Base-by-base conservation (phyloP, 352 stramenopile genomes). In the Globisporangium parvum region DNA sequence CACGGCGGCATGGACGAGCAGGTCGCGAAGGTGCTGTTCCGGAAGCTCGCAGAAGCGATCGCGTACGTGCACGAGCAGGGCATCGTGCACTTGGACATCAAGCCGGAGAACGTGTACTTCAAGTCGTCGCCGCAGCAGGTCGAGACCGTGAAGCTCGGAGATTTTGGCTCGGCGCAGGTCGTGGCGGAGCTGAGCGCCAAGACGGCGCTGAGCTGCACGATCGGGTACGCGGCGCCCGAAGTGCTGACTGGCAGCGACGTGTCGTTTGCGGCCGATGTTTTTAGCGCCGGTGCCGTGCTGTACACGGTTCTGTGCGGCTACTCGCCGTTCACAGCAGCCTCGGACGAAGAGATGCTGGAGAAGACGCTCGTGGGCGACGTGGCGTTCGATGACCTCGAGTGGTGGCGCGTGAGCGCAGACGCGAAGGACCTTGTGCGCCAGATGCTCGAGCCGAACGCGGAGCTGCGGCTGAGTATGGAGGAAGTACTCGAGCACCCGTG, bases 91-190 rank as follows among this genome's bases (percentile, higher is more conserved):
- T 47, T 93, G 54, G 82, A 91, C 45, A 81, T 93, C 49, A 93
- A 93, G 63, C 82, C 82, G 2, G 77, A 88, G 53, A 93, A 93
- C 50, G 47, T 93, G 15, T 76, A 91, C 47, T 90, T 93, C 48
- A 84, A 80, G 57, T 60, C 67, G 18, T 80, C 69, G 23, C 50
- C 70, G 18, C 47, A 66, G 31, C 66, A 87, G 41, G 47, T 73
- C 3, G 69, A 83, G 41, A 76, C 70, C 0, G 70, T 88, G 42
- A 87, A 88, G 53, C 57, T 93, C 3, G 73, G 70, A 8, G 82
- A 93, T 67, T 93, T 93, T 69, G 82, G 82, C 1, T 79, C 69
- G 15, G 76, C 82, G 8, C 63, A 78, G 44, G 55, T 76, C 6
- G 31, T 83, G 6, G 54, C 74, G 6, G 70, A 85, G 42, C 63